Conservation (phyloP, 768 basidiomycete species). For the Auricularia cornea region DNA sequence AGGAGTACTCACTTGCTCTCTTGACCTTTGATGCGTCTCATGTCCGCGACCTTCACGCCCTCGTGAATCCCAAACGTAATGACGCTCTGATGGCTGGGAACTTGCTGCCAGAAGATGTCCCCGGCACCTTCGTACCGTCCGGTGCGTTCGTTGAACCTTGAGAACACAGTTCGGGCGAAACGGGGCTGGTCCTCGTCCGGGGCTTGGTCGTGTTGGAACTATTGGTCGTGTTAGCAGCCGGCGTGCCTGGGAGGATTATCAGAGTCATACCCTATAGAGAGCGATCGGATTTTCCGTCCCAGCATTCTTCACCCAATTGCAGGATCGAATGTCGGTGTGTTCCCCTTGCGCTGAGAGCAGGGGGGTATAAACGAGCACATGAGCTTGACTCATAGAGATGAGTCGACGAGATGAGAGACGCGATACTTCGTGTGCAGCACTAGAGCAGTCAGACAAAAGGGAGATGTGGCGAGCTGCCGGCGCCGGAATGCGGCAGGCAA, state of each 20-base stretch:
- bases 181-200: background rate
- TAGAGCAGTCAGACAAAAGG: background rate
- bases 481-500: background rate
- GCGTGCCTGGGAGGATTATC: background rate
- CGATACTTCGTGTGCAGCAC: background rate
- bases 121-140: slow-evolving; percentile 44
- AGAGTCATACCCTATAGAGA: background rate
- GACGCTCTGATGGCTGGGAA: slow-evolving; percentile 34
- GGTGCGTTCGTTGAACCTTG: slow-evolving; percentile 39
- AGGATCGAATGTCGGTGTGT: background rate
- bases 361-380: background rate
- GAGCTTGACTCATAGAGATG: background rate
- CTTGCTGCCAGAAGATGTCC: slow-evolving; percentile 39
- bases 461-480: background rate
- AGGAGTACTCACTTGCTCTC: slow-evolving; percentile 40
- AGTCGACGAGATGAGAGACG: background rate
- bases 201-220: background rate
- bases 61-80: slow-evolving; percentile 43
- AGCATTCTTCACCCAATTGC: background rate
- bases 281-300: background rate
- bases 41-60: slow-evolving; percentile 34
- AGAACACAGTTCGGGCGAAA: slow-evolving; percentile 31
- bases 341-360: background rate
- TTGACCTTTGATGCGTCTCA: slow-evolving; percentile 41
- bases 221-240: background rate